Base-by-base conservation (phyloP, 2,329 filamentous ascomycete genomes). In the Colletotrichum spaethianum region DNA sequence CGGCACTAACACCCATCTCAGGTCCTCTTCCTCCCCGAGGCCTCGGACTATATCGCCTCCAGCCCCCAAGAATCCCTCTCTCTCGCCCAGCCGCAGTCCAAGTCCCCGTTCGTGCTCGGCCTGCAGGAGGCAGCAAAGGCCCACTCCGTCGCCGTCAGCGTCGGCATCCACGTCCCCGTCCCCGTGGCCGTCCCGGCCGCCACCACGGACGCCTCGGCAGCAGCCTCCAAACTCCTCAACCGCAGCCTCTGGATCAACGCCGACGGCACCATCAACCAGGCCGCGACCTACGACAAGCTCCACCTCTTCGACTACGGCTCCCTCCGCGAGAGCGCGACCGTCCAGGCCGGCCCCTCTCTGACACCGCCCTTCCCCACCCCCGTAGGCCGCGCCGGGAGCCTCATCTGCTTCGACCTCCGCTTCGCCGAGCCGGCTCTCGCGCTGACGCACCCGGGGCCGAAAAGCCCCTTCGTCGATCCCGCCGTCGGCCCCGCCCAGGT, bases 11-110 rank as follows among this genome's bases (percentile, higher is more conserved):
- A 23, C 46, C 60, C 66, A 55, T 40, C 62, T 60, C 74, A 93
- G 89, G 90, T 93, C 23, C 89, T 98, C 61, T 98, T 98, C 84
- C 92, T 98, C 64, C 96, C 96, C 16, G 96, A 98, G 87, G 96
- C 96, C 31, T 91, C 90, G 68, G 95, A 98, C 84, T 98, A 98
- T 85, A 95, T 98, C 77, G 93, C 91, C 26, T 86, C 88, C 1
- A 91, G 90, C 0, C 86, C 92, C 2, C 81, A 89, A 14, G 91
- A 95, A 77, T 93, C 92, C 0, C 83, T 95, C 11, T 86, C 89
- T 5, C 90, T 98, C 12, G 94, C 91, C 74, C 89, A 88, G 70
- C 88, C 94, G 3, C 88, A 92, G 48, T 80, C 87, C 2, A 84
- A 86, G 28, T 94, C 91, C 16, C 87, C 90, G 36, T 98, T 98